Percentiles rank a stretch among this genome's conserved stretches.
Conservation (phyloP, 306 rosid species). For the Cucumis sativus region DNA sequence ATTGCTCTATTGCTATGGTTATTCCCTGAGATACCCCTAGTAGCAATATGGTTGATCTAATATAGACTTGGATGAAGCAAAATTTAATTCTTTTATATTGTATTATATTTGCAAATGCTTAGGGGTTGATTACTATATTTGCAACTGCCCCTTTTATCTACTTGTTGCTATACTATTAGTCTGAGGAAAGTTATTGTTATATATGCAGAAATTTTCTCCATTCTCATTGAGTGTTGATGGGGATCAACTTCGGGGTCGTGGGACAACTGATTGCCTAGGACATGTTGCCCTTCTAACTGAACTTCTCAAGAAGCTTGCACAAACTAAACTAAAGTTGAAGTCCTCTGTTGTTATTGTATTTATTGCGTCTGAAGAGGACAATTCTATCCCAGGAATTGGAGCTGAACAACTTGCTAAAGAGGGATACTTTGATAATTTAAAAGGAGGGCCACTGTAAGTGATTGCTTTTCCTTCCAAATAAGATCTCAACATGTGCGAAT, state of each 20-base stretch:
- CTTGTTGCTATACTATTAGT: background rate
- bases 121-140: too few species aligned
- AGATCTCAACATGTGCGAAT: background rate
- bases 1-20: too few species aligned
- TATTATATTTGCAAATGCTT: too few species aligned
- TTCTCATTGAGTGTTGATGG: conserved; percentile 73
- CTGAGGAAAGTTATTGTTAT: background rate
- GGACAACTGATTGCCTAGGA: conserved; percentile 94
- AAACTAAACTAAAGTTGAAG: conserved; percentile 58
- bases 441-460: conserved; percentile 80
- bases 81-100: too few species aligned
- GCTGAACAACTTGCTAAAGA: conserved; percentile 79
- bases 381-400: conserved; percentile 74
- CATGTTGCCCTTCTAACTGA: conserved; percentile 83
- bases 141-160: too few species aligned
- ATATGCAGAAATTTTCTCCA: conserved; percentile 77
- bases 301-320: conserved; percentile 71
- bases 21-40: too few species aligned
- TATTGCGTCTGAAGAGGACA: conserved; percentile 86
- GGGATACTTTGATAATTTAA: conserved; percentile 56
- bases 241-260: conserved; percentile 84
- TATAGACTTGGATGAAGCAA: too few species aligned
- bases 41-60: too few species aligned
- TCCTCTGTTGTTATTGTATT: conserved; percentile 80
- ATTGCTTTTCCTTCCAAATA: conserved; percentile 3